Percentiles rank a stretch among this genome's conserved stretches.
These are phyloP conservation scores for Lactarius tabidus DNA, from an alignment of 768 basidiomycete genomes.

Conservation along the genomic window DNA sequence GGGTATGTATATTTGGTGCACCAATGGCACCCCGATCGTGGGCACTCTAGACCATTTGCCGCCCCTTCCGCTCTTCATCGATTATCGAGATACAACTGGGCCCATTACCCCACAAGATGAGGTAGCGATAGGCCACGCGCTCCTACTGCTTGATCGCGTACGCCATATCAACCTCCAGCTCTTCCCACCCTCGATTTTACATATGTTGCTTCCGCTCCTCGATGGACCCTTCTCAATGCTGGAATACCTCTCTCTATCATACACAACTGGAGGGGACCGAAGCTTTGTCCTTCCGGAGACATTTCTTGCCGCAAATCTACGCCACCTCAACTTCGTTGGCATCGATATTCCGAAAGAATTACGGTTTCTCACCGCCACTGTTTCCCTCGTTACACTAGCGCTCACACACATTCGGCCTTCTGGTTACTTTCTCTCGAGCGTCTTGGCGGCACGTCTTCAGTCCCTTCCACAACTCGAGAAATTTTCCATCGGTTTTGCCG, in stretches of 20 bases:
- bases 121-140: not conserved
- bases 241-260: not conserved
- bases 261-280: not conserved
- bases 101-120: not conserved
- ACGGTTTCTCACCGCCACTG: not conserved
- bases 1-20: not conserved
- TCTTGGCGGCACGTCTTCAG: not conserved
- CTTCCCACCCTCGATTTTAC: not conserved
- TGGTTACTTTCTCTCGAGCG: not conserved
- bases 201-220: accelerated
- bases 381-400: not conserved
- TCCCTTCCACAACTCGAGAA: not conserved
- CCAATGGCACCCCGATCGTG: not conserved
- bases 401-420: not conserved
- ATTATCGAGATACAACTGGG: not conserved
- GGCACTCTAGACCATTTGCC: not conserved
- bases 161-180: not conserved
- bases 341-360: not conserved
- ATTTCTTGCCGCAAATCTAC: not conserved
- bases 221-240: not conserved
- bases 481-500: not conserved
- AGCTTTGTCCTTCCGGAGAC: not conserved
- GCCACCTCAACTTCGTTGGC: not conserved
- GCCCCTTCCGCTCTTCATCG: not conserved
- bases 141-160: not conserved